Percentiles rank a stretch among this genome's conserved stretches.
These are phyloP conservation scores for Picea sitchensis DNA, from an alignment of 75 land plant species.

Conservation along the genomic window DNA sequence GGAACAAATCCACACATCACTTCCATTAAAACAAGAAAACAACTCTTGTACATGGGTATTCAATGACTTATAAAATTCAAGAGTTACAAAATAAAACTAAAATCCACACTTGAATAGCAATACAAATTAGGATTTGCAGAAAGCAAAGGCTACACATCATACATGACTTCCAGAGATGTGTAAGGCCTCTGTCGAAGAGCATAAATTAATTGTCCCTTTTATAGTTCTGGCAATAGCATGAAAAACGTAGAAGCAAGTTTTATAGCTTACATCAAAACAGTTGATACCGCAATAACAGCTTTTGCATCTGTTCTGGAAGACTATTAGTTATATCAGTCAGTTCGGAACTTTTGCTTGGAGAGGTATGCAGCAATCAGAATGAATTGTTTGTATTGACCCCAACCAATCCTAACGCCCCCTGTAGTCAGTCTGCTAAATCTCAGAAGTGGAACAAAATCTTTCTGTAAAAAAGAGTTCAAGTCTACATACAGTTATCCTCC, in stretches of 20 bases:
- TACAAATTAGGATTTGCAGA: slow-evolving; percentile 2
- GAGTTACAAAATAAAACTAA: background rate
- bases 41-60: background rate
- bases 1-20: slow-evolving; percentile 4
- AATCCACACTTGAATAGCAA: background rate
- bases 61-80: slow-evolving; percentile 4
- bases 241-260: slow-evolving; percentile 5
- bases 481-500: background rate
- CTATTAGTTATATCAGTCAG: slow-evolving; percentile 8
- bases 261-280: background rate
- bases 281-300: background rate
- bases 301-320: background rate
- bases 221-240: background rate
- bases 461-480: background rate
- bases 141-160: slow-evolving; percentile 10
- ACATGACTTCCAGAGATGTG: slow-evolving; percentile 6
- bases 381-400: background rate
- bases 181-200: background rate
- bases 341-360: background rate
- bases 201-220: slow-evolving; percentile 3
- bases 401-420: background rate
- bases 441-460: slow-evolving; percentile 6
- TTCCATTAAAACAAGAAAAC: slow-evolving; percentile 4
- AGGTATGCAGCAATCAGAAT: slow-evolving; percentile 4
- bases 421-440: background rate